Conservation (phyloP, 2,329 filamentous ascomycete genomes). For the Penicillium sp. region DNA sequence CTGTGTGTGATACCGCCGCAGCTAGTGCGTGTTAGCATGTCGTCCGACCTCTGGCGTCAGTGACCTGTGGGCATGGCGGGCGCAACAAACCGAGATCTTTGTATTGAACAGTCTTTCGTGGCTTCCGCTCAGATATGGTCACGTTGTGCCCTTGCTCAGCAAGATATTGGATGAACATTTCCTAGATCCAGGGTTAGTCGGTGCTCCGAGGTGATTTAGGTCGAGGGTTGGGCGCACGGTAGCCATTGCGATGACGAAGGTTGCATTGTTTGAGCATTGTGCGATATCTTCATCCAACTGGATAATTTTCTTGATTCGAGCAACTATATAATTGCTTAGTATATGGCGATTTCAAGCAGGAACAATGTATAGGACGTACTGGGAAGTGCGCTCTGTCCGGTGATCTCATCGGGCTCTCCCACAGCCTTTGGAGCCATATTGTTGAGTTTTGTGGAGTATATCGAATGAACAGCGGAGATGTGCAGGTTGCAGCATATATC, state of each 20-base stretch:
- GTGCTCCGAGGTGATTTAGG: conserved; percentile 9
- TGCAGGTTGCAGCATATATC: neutral
- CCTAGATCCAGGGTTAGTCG: conserved; percentile 48
- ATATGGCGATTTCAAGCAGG: neutral
- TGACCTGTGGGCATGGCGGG: neutral
- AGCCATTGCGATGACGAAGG: conserved; percentile 88
- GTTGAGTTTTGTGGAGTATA: neutral
- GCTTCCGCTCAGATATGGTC: conserved; percentile 86
- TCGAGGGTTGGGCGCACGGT: conserved; percentile 55
- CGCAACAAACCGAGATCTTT: conserved; percentile 71
- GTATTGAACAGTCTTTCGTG: conserved; percentile 90
- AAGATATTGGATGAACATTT: conserved; percentile 93
- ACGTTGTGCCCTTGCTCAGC: conserved; percentile 80
- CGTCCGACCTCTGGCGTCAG: neutral
- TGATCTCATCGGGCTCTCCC: conserved; percentile 77
- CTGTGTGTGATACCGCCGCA: conserved; percentile 77
- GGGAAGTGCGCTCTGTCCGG: conserved; percentile 78
- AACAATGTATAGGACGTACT: conserved; percentile 54
- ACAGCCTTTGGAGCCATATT: conserved; percentile 87
- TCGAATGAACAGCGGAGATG: neutral
- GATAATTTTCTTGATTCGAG: conserved; percentile 94
- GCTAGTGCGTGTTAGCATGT: conserved; percentile 49
- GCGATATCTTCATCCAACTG: conserved; percentile 78
- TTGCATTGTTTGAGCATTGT: conserved; percentile 86
- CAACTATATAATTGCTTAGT: conserved; percentile 57